Evolutionary conservation across 1,139 yeast genomes (phyloP).

Genomic region (Candida glucosophila): DNA sequence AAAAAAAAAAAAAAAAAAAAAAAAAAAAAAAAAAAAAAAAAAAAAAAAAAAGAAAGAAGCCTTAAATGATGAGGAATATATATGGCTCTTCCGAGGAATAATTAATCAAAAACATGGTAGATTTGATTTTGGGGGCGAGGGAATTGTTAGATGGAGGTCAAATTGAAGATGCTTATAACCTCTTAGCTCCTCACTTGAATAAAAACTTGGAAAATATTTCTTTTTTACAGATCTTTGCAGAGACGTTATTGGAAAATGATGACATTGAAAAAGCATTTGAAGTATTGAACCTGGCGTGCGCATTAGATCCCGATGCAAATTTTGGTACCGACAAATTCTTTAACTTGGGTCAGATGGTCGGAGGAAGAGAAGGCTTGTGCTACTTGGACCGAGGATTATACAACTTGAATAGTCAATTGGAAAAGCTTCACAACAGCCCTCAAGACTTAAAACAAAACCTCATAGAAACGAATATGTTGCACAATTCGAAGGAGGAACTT

Average conservation of each 20-base stretch:
- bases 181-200: constrained; percentile 22
- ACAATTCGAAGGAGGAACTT: constrained; percentile 18
- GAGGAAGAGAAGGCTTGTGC: constrained; percentile 71
- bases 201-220: constrained; percentile 20
- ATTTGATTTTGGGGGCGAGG: constrained; percentile 14
- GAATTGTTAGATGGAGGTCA: constrained; percentile 31
- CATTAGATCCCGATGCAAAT: constrained; percentile 57
- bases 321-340: constrained; percentile 73
- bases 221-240: constrained; percentile 49
- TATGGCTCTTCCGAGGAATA: neutral
- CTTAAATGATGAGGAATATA: neutral
- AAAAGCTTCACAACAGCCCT: constrained; percentile 13
- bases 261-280: constrained; percentile 73
- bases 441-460: constrained; percentile 18
- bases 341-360: constrained; percentile 84
- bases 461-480: constrained; percentile 17
- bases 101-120: constrained; percentile 3
- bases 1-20: no score
- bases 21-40: constrained; percentile 1
- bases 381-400: constrained; percentile 57
- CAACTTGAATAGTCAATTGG: constrained; percentile 37
- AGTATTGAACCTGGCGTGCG: constrained; percentile 53
- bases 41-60: constrained; percentile 1
- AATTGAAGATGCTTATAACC: constrained; percentile 30
- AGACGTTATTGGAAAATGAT: constrained; percentile 68